Conservation (phyloP, 306 rosid species). For the Vigna mungo region DNA sequence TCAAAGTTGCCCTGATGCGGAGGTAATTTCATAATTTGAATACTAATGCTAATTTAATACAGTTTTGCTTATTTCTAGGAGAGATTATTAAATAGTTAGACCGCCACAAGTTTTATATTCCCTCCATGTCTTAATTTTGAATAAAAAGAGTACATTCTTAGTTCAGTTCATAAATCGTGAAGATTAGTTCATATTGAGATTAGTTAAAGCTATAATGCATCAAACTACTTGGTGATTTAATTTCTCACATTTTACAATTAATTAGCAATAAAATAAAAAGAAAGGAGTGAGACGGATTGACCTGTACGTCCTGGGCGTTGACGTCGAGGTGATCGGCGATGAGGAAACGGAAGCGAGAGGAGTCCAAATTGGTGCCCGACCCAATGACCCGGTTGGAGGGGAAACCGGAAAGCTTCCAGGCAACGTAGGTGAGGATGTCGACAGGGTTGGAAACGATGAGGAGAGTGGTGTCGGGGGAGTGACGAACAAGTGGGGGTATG, state of each 20-base stretch:
- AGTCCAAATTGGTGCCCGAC: conserved; percentile 90
- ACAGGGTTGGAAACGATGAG: conserved; percentile 88
- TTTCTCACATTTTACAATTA: neutral
- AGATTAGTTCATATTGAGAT: too few species aligned
- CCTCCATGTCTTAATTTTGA: too few species aligned
- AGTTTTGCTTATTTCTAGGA: too few species aligned
- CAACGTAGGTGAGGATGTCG: conserved; percentile 75
- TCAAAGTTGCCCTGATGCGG: neutral
- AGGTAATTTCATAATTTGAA: neutral
- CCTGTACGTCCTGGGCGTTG: conserved; percentile 95
- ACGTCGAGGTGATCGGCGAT: conserved; percentile 93
- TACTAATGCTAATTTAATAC: neutral
- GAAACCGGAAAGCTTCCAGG: conserved; percentile 91
- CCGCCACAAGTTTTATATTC: too few species aligned
- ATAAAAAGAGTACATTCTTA: too few species aligned
- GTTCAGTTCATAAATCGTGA: too few species aligned
- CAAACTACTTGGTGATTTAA: too few species aligned
- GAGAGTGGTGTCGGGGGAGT: conserved; percentile 63
- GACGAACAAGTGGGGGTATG: conserved; percentile 65
- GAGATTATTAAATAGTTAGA: too few species aligned
- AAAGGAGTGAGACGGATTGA: conserved; percentile 34
- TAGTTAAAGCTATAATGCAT: too few species aligned
- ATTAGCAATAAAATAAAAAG: neutral
- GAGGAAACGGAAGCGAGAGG: conserved; percentile 85
- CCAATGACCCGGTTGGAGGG: conserved; percentile 86